Percentiles rank a stretch among this genome's conserved stretches.
phyloP scores from a whole-genome alignment of 140 eudicot species.

The Flaveria floridana region DNA sequence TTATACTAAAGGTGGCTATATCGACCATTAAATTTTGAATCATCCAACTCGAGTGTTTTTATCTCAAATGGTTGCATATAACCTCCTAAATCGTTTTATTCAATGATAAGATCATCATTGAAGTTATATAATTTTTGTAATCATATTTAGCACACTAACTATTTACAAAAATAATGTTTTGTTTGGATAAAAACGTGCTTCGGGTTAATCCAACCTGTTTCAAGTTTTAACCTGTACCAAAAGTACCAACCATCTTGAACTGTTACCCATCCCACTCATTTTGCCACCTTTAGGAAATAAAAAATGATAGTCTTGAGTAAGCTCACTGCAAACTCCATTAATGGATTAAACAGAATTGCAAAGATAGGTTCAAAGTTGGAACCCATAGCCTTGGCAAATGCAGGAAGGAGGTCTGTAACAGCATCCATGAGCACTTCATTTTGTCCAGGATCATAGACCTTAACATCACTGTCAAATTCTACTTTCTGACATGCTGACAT shows the following conservation, averaged over 20 bases:
- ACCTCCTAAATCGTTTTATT: neutral
- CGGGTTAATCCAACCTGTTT: neutral
- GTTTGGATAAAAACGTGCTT: neutral
- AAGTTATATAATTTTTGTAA: neutral
- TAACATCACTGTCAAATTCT: constrained; percentile 59
- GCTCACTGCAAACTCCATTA: constrained; percentile 85
- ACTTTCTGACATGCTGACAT: constrained; percentile 69
- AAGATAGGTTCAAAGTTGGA: constrained; percentile 73
- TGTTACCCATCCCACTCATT: neutral
- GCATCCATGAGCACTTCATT: constrained; percentile 95
- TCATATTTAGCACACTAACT: neutral
- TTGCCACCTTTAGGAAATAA: constrained; percentile 10
- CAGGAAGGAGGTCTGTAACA: constrained; percentile 94
- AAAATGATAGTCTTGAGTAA: constrained; percentile 14
- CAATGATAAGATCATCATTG: neutral
- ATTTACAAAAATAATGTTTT: neutral
- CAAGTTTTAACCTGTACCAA: neutral
- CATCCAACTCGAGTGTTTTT: neutral
- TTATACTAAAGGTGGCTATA: neutral
- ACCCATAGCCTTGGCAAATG: constrained; percentile 83
- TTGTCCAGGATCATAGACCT: constrained; percentile 64
- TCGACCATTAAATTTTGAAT: neutral
- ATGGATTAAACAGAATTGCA: constrained; percentile 61
- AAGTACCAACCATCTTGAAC: neutral
- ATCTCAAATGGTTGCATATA: neutral